These are phyloP conservation scores for Scheffersomyces parashehatae DNA, from an alignment of 1,139 yeast genomes.

Conservation along the genomic window DNA sequence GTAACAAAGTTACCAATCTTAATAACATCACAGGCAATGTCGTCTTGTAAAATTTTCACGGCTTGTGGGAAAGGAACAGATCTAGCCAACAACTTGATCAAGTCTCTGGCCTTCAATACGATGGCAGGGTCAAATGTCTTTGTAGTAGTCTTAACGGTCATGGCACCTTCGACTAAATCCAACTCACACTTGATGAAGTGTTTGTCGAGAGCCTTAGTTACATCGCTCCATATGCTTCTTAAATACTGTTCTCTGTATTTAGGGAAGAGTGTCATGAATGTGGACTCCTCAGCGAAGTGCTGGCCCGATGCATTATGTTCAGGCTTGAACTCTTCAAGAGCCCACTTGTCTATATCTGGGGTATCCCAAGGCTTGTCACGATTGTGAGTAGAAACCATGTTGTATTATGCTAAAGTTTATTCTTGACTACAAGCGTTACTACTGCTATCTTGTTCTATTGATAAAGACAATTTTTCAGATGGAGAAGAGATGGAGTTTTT, in stretches of 20 bases:
- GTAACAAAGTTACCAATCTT: conserved; percentile 89
- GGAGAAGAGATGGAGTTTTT: not conserved
- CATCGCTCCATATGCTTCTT: conserved; percentile 91
- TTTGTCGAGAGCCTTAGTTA: conserved; percentile 73
- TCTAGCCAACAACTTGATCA: conserved; percentile 89
- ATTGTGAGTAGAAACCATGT: conserved; percentile 89
- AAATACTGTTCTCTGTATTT: conserved; percentile 92
- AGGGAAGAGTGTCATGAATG: conserved; percentile 93
- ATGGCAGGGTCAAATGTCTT: conserved; percentile 95
- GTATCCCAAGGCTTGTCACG: conserved; percentile 99
- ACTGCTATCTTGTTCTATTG: too few relatives aligned
- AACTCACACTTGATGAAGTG: conserved; percentile 78
- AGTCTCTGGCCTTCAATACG: conserved; percentile 90
- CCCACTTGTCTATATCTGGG: conserved; percentile 94
- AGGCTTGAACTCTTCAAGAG: conserved; percentile 80
- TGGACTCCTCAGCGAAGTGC: conserved; percentile 90
- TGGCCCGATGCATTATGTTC: conserved; percentile 86
- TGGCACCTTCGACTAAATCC: conserved; percentile 93
- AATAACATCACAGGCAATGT: conserved; percentile 92
- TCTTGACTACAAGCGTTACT: too few relatives aligned
- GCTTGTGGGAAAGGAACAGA: conserved; percentile 99
- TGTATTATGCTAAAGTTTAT: conserved; percentile 4
- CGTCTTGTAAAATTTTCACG: conserved; percentile 85
- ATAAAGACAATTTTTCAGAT: not conserved
- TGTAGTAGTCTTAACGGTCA: conserved; percentile 94